These are phyloP conservation scores for Acacia melanoxylon DNA, from an alignment of 306 rosid genomes.

Conservation along the genomic window DNA sequence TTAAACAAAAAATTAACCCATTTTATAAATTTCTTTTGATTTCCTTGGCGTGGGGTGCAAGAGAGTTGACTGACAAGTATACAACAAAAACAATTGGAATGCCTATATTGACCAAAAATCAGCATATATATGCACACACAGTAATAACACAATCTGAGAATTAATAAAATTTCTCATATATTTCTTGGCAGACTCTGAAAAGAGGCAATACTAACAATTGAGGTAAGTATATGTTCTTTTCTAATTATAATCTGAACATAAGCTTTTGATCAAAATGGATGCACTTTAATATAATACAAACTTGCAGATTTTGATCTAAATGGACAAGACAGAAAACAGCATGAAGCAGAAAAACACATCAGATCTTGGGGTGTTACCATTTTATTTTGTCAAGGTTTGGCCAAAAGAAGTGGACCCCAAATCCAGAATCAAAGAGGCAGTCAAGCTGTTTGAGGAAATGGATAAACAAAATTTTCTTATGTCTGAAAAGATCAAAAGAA, in stretches of 20 bases:
- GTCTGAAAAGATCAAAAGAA: slow-evolving; percentile 6
- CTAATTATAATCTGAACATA: background rate
- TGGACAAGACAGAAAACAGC: background rate
- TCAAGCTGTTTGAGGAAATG: background rate
- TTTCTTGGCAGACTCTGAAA: background rate
- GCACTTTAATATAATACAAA: background rate
- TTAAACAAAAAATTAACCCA: background rate
- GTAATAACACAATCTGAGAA: background rate
- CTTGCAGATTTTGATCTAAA: background rate
- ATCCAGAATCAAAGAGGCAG: background rate
- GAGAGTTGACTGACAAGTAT: background rate
- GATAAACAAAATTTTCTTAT: background rate
- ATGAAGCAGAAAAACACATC: background rate
- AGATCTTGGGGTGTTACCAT: background rate
- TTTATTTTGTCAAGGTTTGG: slow-evolving; percentile 21
- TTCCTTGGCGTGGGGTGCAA: slow-evolving; percentile 9
- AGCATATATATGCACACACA: background rate
- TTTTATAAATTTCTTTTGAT: background rate
- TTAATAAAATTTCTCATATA: background rate
- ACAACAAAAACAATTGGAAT: background rate
- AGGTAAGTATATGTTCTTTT: slow-evolving; percentile 3
- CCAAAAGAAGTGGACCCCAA: background rate
- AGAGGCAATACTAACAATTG: background rate
- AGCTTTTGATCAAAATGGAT: background rate
- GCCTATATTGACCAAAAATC: background rate